Conservation (phyloP, 1,139 yeast species). For the Suhomyces anneliseae region DNA sequence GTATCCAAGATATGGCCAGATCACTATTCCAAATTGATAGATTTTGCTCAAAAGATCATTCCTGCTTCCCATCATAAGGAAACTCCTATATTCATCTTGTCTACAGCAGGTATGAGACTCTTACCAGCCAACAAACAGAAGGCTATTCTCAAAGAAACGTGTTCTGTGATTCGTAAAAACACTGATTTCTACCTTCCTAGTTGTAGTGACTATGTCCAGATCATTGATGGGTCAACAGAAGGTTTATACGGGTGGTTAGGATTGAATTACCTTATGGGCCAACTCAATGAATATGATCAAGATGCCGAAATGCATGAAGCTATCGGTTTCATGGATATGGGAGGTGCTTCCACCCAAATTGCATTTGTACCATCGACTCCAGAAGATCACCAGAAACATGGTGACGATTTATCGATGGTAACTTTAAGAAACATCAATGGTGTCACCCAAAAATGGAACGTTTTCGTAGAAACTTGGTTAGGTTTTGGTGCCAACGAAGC, state of each 20-base stretch:
- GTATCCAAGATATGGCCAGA: slow-evolving; percentile 55
- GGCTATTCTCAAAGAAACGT: slow-evolving; percentile 50
- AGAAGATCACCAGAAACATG: slow-evolving; percentile 54
- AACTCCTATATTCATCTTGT: slow-evolving; percentile 72
- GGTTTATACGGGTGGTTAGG: slow-evolving; percentile 84
- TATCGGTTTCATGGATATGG: slow-evolving; percentile 87
- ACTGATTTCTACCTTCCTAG: slow-evolving; percentile 50
- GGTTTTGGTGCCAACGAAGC: slow-evolving; percentile 88
- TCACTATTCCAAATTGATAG: slow-evolving; percentile 56
- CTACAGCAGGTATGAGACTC: slow-evolving; percentile 84
- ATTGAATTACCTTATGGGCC: slow-evolving; percentile 63
- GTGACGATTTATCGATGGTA: slow-evolving; percentile 61
- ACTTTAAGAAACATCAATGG: slow-evolving; percentile 62
- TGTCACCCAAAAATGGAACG: slow-evolving; percentile 61
- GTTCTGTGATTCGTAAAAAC: slow-evolving; percentile 47
- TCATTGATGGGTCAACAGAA: slow-evolving; percentile 79
- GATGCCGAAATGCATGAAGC: slow-evolving; percentile 44
- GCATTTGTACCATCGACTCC: slow-evolving; percentile 68
- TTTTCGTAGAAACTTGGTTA: slow-evolving; percentile 79
- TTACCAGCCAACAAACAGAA: slow-evolving; percentile 48
- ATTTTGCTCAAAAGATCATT: slow-evolving; percentile 58
- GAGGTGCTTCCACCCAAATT: slow-evolving; percentile 83
- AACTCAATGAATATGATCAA: slow-evolving; percentile 46
- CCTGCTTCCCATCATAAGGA: slow-evolving; percentile 52
- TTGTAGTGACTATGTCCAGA: slow-evolving; percentile 63